Conservation (phyloP, 805 yeast genomes). For the Schwanniomyces vanrijiae region DNA sequence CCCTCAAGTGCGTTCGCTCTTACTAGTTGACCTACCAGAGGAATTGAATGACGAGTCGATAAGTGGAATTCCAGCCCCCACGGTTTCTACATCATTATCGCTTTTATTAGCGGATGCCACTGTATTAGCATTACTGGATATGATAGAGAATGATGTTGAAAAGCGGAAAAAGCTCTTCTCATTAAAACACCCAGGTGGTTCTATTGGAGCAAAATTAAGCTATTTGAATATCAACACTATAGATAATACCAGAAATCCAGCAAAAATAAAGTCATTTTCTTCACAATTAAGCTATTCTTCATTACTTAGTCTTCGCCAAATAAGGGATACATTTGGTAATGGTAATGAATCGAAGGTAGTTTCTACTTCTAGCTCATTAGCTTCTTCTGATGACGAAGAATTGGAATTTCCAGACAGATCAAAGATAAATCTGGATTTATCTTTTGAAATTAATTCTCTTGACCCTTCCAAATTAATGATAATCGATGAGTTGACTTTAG, state of each 20-base stretch:
- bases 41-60: conserved; percentile 57
- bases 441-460: conserved; percentile 15
- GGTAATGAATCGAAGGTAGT: conserved; percentile 1
- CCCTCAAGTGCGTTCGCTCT: conserved; percentile 49
- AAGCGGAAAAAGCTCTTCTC: conserved; percentile 60
- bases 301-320: conserved; percentile 13
- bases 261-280: conserved; percentile 8
- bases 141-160: conserved; percentile 55
- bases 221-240: conserved; percentile 30
- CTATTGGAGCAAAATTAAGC: conserved; percentile 61
- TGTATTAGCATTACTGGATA: conserved; percentile 69
- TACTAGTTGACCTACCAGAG: conserved; percentile 63
- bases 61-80: conserved; percentile 86
- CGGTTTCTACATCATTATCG: conserved; percentile 77
- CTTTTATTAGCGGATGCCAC: conserved; percentile 78
- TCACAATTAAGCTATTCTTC: conserved; percentile 12
- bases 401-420: conserved; percentile 11
- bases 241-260: conserved; percentile 1
- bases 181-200: conserved; percentile 87
- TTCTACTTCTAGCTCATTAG: conserved; percentile 10
- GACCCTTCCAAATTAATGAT: conserved; percentile 19
- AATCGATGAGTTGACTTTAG: conserved; percentile 1
- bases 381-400: conserved; percentile 24
- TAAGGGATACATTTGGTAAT: conserved; percentile 1
- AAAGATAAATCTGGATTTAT: conserved; percentile 16